These are phyloP conservation scores for Eleusine indica DNA, from an alignment of 176 grass and related monocot genomes.

Conservation along the genomic window DNA sequence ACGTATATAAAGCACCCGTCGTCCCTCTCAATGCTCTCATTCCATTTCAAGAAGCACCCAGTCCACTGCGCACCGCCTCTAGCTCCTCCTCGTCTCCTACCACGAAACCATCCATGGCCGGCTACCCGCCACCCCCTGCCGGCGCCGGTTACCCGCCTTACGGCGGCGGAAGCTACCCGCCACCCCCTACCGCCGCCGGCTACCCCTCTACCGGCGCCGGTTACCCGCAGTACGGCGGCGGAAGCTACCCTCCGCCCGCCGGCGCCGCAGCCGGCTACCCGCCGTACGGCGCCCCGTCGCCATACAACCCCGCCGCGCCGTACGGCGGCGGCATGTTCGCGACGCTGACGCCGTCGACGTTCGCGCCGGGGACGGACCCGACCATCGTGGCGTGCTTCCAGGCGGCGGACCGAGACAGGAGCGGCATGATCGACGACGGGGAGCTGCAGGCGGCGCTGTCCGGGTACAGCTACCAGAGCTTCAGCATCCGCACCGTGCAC, in stretches of 20 bases:
- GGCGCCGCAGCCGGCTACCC: background rate
- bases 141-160: conserved; percentile 38
- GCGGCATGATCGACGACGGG: conserved; percentile 91
- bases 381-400: conserved; percentile 85
- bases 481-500: conserved; percentile 86
- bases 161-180: conserved; percentile 33
- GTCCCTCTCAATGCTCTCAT: no score
- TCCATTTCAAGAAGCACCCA: no score
- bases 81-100: no score
- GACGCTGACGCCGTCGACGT: conserved; percentile 67
- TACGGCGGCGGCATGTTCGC: conserved; percentile 61
- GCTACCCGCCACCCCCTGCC: conserved; percentile 2
- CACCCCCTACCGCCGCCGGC: background rate
- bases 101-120: conserved; percentile 10
- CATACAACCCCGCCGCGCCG: conserved; percentile 10
- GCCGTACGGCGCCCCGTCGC: background rate
- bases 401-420: conserved; percentile 83
- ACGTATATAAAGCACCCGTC: no score
- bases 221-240: conserved; percentile 28
- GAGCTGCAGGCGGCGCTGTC: conserved; percentile 92
- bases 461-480: conserved; percentile 67
- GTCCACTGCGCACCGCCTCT: no score
- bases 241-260: background rate
- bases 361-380: conserved; percentile 46
- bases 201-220: conserved; percentile 27